phyloP scores from a whole-genome alignment of 2,329 filamentous ascomycete species.

The Epichloe bromicola region DNA sequence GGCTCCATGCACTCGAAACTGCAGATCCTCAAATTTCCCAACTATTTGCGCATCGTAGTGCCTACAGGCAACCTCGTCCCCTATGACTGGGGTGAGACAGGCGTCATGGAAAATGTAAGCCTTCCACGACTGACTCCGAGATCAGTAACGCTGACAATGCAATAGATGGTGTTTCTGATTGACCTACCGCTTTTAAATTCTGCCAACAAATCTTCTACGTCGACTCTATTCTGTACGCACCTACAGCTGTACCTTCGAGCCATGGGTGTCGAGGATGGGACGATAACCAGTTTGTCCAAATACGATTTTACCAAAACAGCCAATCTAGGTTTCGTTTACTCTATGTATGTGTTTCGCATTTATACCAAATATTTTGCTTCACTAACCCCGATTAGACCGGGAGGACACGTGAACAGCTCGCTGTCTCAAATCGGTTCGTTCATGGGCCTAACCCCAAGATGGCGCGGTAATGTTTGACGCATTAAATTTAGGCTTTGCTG shows the following conservation, averaged over 20 bases:
- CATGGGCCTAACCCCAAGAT: slow-evolving; percentile 4
- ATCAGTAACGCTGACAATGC: not conserved
- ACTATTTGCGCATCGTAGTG: slow-evolving; percentile 65
- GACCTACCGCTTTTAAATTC: slow-evolving; percentile 58
- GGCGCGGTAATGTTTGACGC: not conserved
- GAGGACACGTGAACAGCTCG: slow-evolving; percentile 19
- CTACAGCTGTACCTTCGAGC: slow-evolving; percentile 57
- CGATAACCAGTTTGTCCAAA: slow-evolving; percentile 54
- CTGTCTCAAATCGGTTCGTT: slow-evolving; percentile 19
- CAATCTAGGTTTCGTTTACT: slow-evolving; percentile 69
- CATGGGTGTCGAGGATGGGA: slow-evolving; percentile 48
- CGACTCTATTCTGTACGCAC: slow-evolving; percentile 50
- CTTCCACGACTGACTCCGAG: not conserved
- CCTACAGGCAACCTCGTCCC: slow-evolving; percentile 77
- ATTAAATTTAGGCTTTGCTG: slow-evolving; percentile 48
- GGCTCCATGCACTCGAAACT: slow-evolving; percentile 90
- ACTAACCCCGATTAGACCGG: slow-evolving; percentile 17
- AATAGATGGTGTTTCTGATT: slow-evolving; percentile 75
- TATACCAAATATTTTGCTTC: slow-evolving; percentile 5
- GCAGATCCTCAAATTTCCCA: slow-evolving; percentile 69
- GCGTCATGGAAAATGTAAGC: slow-evolving; percentile 70
- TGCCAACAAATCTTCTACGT: slow-evolving; percentile 17
- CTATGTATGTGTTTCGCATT: slow-evolving; percentile 46
- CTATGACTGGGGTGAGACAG: slow-evolving; percentile 82
- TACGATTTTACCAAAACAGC: slow-evolving; percentile 73